Evolutionary conservation across 192 early-diverging fungal genomes (phyloP), one percentile per base, ranked within the genome.

Genomic region (Chytriomyces sp.): DNA sequence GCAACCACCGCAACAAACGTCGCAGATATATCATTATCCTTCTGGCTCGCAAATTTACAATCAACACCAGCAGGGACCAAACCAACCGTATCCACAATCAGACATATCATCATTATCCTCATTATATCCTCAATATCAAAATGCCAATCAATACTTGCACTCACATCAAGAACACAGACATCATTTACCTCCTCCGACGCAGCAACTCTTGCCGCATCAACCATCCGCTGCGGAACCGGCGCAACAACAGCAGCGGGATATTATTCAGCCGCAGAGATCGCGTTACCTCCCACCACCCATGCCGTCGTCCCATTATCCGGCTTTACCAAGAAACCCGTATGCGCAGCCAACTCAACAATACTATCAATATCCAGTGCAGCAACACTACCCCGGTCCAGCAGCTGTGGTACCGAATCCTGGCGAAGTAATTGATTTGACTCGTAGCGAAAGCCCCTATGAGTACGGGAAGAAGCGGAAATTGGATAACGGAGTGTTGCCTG

Each of bases 391-490:
- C 35, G 35, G 35, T 35, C 35, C 35, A 35, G 35, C 35, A 35
- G 35, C 35, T 35, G 35, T 35, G 35, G 50, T 13, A 23, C 2
- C 44, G 48, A 50, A 10, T 45, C 45, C 35, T 35, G 18, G n/a
- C 16, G 69, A 71, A 26, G 50, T 62, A 18, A 73, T 73, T 73
- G 71, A 73, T 26, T 63, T 73, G 59, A 73, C 71, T 18, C 60
- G 53, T 13, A 69, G 68, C 46, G 13, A 20, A 26, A 53, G 48
- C 35, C 68, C 65, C 5, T 18, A 16, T 23, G 43, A 18, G 16
- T 45, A 50, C 3, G 69, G 18, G 8, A 28, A 60, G 50, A 16
- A 16, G 69, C 24, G 49, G 24, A 71, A 11, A 50, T 43, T 10
- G 13, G 26, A 20, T 61, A 24, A 13, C 2, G 9, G 9, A 13